Percentiles rank a stretch among this genome's conserved stretches.
phyloP scores from a whole-genome alignment of 108 stramenopile genomes.

The Discostella stelligeroides region DNA sequence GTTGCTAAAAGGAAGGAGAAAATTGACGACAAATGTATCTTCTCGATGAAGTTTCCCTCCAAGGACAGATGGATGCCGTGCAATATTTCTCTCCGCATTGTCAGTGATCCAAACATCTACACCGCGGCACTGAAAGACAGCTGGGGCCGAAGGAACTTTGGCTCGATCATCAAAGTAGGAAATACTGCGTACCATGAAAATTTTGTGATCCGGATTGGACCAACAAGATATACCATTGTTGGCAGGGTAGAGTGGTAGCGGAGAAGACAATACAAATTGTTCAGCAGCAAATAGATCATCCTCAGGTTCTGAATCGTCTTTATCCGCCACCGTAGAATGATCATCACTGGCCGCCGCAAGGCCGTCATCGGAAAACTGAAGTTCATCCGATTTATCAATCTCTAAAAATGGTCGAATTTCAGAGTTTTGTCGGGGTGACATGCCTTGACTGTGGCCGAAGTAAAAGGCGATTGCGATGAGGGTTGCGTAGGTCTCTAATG shows the following conservation, averaged over 20 bases:
- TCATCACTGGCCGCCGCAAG: constrained; percentile 27
- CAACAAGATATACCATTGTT: constrained; percentile 79
- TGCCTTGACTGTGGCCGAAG: constrained; percentile 36
- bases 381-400: neutral
- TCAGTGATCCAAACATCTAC: constrained; percentile 91
- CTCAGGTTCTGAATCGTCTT: constrained; percentile 47
- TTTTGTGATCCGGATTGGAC: constrained; percentile 68
- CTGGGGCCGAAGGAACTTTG: constrained; percentile 73
- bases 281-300: constrained; percentile 33
- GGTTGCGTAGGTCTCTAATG: constrained; percentile 36
- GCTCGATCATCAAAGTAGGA: constrained; percentile 80
- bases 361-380: constrained; percentile 12
- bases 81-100: constrained; percentile 83
- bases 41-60: constrained; percentile 74
- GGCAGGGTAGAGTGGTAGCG: constrained; percentile 72
- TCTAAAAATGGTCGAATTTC: no score
- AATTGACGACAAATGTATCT: constrained; percentile 89
- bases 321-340: constrained; percentile 46
- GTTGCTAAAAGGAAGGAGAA: constrained; percentile 90
- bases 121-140: constrained; percentile 78
- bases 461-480: constrained; percentile 37
- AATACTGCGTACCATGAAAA: constrained; percentile 82
- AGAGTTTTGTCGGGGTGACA: constrained; percentile 2
- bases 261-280: constrained; percentile 56
- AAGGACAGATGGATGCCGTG: constrained; percentile 82